Conservation (phyloP, 768 basidiomycete genomes). For the Panellus pusillus region DNA sequence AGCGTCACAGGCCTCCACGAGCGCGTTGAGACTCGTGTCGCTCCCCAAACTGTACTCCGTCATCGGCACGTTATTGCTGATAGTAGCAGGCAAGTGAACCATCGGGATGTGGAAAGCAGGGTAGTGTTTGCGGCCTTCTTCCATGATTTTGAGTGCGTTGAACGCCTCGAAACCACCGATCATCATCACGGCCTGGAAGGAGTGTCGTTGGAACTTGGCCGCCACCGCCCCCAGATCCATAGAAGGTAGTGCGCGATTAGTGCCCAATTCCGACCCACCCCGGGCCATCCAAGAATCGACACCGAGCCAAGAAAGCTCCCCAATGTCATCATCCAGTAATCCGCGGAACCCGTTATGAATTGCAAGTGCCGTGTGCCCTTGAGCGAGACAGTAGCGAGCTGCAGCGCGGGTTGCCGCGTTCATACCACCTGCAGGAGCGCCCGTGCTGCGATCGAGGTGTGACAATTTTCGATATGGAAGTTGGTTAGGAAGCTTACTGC, state of each 20-base stretch:
- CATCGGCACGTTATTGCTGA: conserved; percentile 97
- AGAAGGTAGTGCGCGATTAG: conserved; percentile 87
- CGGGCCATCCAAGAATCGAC: conserved; percentile 96
- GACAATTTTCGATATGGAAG: conserved; percentile 7
- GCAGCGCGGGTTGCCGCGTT: conserved; percentile 96
- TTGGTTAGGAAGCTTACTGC: conserved; percentile 60
- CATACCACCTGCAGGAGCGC: conserved; percentile 98
- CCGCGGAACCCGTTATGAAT: conserved; percentile 97
- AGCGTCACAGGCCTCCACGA: conserved; percentile 96
- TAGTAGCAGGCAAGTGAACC: conserved; percentile 93
- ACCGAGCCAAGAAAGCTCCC: conserved; percentile 90
- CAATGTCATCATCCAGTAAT: conserved; percentile 84
- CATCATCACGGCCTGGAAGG: conserved; percentile 76
- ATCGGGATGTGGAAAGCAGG: conserved; percentile 95
- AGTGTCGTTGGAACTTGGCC: conserved; percentile 85
- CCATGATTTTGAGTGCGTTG: conserved; percentile 72
- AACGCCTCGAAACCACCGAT: conserved; percentile 98
- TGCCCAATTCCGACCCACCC: conserved; percentile 96
- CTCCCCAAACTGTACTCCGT: conserved; percentile 95
- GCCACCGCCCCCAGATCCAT: conserved; percentile 87
- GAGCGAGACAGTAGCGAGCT: conserved; percentile 87
- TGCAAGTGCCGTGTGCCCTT: conserved; percentile 90
- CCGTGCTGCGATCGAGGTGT: conserved; percentile 56
- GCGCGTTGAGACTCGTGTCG: conserved; percentile 96
- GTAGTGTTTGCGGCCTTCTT: conserved; percentile 78